Evolutionary conservation across 2,329 filamentous ascomycete species (phyloP), one percentile per base, ranked within the genome.

Genomic region (Cladosporium sp.): DNA sequence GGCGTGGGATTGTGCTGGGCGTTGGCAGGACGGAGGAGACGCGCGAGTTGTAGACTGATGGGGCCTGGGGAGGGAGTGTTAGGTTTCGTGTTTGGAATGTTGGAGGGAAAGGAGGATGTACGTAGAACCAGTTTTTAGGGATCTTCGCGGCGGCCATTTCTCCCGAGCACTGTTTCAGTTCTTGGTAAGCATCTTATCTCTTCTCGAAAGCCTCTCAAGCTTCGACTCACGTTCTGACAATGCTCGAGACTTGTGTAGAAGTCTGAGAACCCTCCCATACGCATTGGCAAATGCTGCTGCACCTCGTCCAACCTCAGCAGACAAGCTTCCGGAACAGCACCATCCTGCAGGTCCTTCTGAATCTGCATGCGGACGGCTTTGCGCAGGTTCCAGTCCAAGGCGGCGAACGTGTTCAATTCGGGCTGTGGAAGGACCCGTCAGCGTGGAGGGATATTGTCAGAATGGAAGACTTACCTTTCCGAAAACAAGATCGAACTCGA

Each of bases 211-310:
- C 31, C 9, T 9, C 31, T 68, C 63, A 22, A 73, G 76, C 3
- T 14, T 38, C n/a, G n/a, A 4, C 35, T 9, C 16, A 38, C 35
- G 43, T 82, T 82, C 44, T 73, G 69, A 28, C 76, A 72, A 55
- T 82, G 79, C 42, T 80, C 73, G 8, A 73, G 67, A 0, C 75
- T 78, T 52, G 76, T 79, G 2, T 75, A 79, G 64, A 81, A 82
- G 63, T 83, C 82, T 42, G 72, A 78, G 60, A 82, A 85, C 34
- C 79, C 80, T 4, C 72, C 72, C 14, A 82, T 75, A 3, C 69
- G 63, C 35, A 85, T 66, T 0, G 82, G 83, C 0, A 84, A 61
- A 59, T 83, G 77, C 58, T 81, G 65, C 3, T 66, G 66, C 14
- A 77, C 74, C 32, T 70, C 62, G 37, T 66, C 56, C 13, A 81